Conservation (phyloP, 2,329 filamentous ascomycete genomes). For the Xylariaceae sp. region DNA sequence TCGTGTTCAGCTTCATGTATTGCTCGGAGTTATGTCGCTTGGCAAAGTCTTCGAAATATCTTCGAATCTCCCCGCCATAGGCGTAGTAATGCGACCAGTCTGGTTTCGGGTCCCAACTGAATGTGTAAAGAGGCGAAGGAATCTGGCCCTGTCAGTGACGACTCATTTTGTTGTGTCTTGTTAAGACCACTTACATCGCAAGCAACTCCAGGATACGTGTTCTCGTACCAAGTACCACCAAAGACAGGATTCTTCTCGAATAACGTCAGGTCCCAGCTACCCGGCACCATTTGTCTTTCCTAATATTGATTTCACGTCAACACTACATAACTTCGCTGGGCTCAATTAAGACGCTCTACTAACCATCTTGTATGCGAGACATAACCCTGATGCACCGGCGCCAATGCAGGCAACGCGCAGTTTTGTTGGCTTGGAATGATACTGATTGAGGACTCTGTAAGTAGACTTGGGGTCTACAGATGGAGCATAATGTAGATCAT, state of each 20-base stretch:
- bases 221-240: conserved; percentile 28
- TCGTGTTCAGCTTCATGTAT: conserved; percentile 41
- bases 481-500: not conserved
- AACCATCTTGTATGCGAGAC: conserved; percentile 28
- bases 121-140: conserved; percentile 19
- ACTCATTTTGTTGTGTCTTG: not conserved
- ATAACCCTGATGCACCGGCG: conserved; percentile 28
- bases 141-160: conserved; percentile 4
- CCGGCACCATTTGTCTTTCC: conserved; percentile 25
- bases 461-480: not conserved
- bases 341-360: not conserved
- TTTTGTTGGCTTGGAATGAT: conserved; percentile 35
- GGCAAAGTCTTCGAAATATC: conserved; percentile 32
- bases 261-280: conserved; percentile 28
- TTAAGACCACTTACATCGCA: conserved; percentile 10
- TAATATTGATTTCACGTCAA: not conserved
- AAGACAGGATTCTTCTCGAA: conserved; percentile 32
- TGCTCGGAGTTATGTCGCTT: conserved; percentile 32
- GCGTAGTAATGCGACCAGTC: conserved; percentile 31
- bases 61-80: conserved; percentile 23
- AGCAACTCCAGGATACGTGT: conserved; percentile 21
- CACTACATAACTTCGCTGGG: not conserved
- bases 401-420: conserved; percentile 30
- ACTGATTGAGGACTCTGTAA: conserved; percentile 30
- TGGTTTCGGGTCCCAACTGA: conserved; percentile 25